These are phyloP conservation scores for Botrytis squamosa DNA, from an alignment of 2,329 filamentous ascomycete genomes.

Conservation along the genomic window DNA sequence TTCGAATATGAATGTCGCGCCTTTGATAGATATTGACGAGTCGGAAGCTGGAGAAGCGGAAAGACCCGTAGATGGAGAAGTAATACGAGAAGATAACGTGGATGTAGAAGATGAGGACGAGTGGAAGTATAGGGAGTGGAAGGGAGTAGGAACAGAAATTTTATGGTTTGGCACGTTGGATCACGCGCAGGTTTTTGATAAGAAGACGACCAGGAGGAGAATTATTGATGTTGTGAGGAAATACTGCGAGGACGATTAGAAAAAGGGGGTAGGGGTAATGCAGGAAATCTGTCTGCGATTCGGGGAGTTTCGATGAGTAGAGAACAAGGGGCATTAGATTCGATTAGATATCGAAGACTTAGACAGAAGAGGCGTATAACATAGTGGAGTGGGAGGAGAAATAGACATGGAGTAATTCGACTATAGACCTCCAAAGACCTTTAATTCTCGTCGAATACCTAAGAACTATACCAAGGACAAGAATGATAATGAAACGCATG, in stretches of 20 bases:
- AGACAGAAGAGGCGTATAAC: neutral
- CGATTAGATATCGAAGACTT: neutral
- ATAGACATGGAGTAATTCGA: neutral
- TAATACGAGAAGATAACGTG: conserved; percentile 19
- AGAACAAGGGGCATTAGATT: neutral
- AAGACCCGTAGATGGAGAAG: neutral
- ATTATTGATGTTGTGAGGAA: conserved; percentile 38
- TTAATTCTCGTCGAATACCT: neutral
- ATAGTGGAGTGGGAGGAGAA: neutral
- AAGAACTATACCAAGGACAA: neutral
- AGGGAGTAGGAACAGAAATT: conserved; percentile 44
- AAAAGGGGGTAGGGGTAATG: neutral
- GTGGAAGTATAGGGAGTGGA: conserved; percentile 39
- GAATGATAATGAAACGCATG: neutral
- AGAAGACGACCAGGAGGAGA: conserved; percentile 36
- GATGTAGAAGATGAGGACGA: conserved; percentile 31
- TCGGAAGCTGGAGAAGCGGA: neutral
- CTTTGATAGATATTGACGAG: conserved; percentile 16
- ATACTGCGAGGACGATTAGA: conserved; percentile 30
- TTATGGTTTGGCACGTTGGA: conserved; percentile 56
- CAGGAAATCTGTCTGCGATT: neutral
- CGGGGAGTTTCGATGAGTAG: neutral
- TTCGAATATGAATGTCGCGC: neutral
- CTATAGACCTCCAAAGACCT: neutral
- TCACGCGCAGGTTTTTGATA: conserved; percentile 56